Base-by-base conservation (phyloP, 495 filamentous ascomycete species). In the Xylaria cubensis region DNA sequence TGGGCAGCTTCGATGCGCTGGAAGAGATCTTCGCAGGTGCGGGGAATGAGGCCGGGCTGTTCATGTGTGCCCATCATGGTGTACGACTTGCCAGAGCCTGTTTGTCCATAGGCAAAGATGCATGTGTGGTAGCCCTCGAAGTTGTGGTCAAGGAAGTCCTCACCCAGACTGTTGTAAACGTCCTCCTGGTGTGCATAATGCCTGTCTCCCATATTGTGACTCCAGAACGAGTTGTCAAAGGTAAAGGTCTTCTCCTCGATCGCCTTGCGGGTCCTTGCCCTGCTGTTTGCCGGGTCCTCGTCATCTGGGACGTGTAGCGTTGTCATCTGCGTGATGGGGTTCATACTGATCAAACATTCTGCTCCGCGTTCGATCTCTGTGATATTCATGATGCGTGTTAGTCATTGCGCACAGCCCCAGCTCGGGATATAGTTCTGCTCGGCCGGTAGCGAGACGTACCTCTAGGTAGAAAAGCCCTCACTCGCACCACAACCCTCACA, bases 101-200 rank as follows among this genome's bases (percentile, higher is more conserved):
- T 99, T 85, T 99, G 96, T 19, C 96, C 95, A 76, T 99, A 99
- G 56, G 96, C 97, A 77, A 99, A 98, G 73, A 99, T 98, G 79
- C 96, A 99, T 0, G 96, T 99, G 81, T 99, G 94, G 82, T 98
- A 99, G 70, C 96, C 96, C 77, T 98, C 95, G 74, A 99, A 99
- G 82, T 99, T 99, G 84, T 98, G 97, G 80, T 99, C 97, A 65
- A 99, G 86, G 72, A 98, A 98, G 74, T 98, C 97, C 78, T 98
- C 96, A 44, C 97, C 96, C 6, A 99, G 87, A 42, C 90, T 90
- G 78, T 97, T 92, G 84, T 99, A 99, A 55, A 99, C 92, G 78
- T 98, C 93, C 74, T 95, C 94, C 76, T 99, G 96, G 41, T 78
- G 78, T 19, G 85, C 83, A 67, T 86, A 86, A 74, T 86, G 80